These are phyloP conservation scores for Mycosphaerelloides madeirae DNA, from an alignment of 2,329 filamentous ascomycete genomes.

Conservation along the genomic window DNA sequence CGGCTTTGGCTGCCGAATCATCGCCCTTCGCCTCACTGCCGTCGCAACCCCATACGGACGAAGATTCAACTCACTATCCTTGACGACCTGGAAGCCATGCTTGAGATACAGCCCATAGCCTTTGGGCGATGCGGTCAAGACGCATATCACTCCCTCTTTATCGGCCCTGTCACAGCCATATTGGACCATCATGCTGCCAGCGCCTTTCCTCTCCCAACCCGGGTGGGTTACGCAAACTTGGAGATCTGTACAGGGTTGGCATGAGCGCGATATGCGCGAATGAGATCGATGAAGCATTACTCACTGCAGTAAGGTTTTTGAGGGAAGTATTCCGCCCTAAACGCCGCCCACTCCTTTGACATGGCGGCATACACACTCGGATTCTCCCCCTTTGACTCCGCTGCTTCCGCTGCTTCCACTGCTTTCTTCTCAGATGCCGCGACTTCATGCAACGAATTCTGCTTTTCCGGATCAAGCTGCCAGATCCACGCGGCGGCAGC, in stretches of 20 bases:
- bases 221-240: slow-evolving; percentile 34
- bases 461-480: slow-evolving; percentile 6
- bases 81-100: slow-evolving; percentile 29
- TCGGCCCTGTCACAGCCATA: slow-evolving; percentile 39
- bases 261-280: background rate
- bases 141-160: slow-evolving; percentile 29
- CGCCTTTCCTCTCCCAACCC: slow-evolving; percentile 37
- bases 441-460: background rate
- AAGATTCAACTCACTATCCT: slow-evolving; percentile 18
- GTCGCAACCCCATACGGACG: slow-evolving; percentile 22
- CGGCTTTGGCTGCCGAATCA: slow-evolving; percentile 13
- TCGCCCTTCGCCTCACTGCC: slow-evolving; percentile 14
- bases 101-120: slow-evolving; percentile 35
- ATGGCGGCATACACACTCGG: slow-evolving; percentile 8
- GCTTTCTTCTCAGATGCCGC: background rate
- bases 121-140: slow-evolving; percentile 32
- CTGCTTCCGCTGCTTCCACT: background rate
- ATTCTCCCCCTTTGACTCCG: background rate
- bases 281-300: background rate
- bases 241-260: slow-evolving; percentile 17
- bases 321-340: slow-evolving; percentile 13
- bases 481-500: slow-evolving; percentile 22
- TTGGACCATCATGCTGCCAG: slow-evolving; percentile 35
- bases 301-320: slow-evolving; percentile 17
- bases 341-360: slow-evolving; percentile 10